A percentile compares a stretch with the other conserved stretches of the same genome.
Evolutionary conservation across 176 grass and related monocot genomes (phyloP).

Genomic region (Aegilops tauschii): DNA sequence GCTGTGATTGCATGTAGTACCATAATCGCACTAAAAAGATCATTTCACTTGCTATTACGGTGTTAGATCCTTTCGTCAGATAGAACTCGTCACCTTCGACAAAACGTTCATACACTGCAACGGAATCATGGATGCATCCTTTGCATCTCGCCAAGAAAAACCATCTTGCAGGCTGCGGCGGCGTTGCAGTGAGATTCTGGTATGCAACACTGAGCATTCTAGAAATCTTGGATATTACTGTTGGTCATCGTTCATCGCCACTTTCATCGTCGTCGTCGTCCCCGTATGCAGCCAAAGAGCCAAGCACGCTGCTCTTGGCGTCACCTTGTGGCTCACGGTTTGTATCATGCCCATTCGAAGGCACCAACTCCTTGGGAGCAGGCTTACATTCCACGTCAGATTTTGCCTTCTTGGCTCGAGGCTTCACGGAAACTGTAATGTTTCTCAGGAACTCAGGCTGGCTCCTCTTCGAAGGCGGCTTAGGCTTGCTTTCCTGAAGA

Average conservation of each 20-base stretch:
- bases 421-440: slow-evolving; percentile 82
- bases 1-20: no score
- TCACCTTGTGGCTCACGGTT: slow-evolving; percentile 27
- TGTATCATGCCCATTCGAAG: slow-evolving; percentile 28
- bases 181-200: not conserved
- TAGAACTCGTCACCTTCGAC: not conserved
- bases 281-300: slow-evolving; percentile 62
- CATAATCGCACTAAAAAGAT: no score
- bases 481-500: slow-evolving; percentile 43
- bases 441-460: slow-evolving; percentile 54
- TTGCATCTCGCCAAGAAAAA: not conserved
- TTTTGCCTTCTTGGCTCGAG: slow-evolving; percentile 85
- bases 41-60: no score
- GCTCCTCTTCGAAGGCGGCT: slow-evolving; percentile 55
- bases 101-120: not conserved
- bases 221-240: no score
- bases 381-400: slow-evolving; percentile 23
- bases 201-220: not conserved
- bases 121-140: not conserved
- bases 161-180: not conserved
- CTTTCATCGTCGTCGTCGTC: slow-evolving; percentile 59
- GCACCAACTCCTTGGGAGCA: not conserved
- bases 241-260: slow-evolving; percentile 41
- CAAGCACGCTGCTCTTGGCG: not conserved
- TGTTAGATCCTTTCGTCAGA: not conserved